Evolutionary conservation across 1,284 basidiomycete species (phyloP), one percentile per base, ranked within the genome.

Genomic region (Irpex lacteus): DNA sequence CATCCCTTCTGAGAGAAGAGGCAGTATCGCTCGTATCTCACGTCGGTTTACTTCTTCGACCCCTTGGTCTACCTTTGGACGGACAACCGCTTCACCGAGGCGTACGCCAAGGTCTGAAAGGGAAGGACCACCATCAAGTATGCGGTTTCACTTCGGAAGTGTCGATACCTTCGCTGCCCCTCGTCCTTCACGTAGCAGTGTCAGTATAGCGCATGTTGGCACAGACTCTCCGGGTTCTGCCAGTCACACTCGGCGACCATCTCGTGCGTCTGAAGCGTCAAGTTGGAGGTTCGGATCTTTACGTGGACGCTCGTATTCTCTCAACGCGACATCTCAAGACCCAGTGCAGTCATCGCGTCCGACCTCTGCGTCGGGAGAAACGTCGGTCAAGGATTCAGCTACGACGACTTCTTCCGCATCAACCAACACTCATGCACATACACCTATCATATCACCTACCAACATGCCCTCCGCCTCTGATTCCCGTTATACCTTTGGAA

Each of bases 31-130:
- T 67, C 65, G 66, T 68, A 50, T 76, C 37, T 69, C 72, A 9
- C 67, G 73, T 64, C 70, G 68, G 36, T 60, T 74, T 21, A 65
- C 73, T 2, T 61, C 72, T 0, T 68, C 69, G 26, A 74, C 75
- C 5, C 76, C 74, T 59, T 82, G 80, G 81, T 75, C 81, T 11
- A 81, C 80, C 7, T 82, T 81, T 71, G 81, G 81, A 18, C 72
- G 70, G 49, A 64, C 65, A 60, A 60, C 40, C n/a, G 11, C 32
- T 34, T 34, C 32, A 34, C 32, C 32, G 1, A 34, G 32, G 32
- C 40, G 57, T 52, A 49, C 60, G 63, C 32, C 59, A 60, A 11
- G 56, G 60, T 36, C 38, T 63, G 26, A 62, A 63, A 49, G 40
- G 47, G 65, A 32, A 60, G 62, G 3, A 3, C 52, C 65, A 5